Evolutionary conservation across 2,329 filamentous ascomycete species (phyloP).

Genomic region (Botrytis fabae): DNA sequence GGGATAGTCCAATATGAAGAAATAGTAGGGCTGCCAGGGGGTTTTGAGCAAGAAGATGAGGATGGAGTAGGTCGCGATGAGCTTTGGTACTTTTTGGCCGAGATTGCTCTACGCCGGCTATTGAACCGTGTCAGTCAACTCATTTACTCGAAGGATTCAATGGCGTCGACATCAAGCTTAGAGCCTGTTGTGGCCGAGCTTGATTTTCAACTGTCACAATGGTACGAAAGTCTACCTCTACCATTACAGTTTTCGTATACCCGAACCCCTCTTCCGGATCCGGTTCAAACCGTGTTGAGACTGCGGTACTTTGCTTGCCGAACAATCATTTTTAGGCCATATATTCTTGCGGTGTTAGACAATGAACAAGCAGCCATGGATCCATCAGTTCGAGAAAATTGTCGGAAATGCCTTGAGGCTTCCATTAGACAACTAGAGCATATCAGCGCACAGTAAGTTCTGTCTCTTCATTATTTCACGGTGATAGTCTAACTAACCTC

Average conservation of each 20-base stretch:
- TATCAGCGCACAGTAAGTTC: slow-evolving; percentile 70
- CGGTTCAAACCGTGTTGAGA: slow-evolving; percentile 76
- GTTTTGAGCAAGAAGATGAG: slow-evolving; percentile 69
- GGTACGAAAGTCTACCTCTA: slow-evolving; percentile 76
- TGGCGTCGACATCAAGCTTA: slow-evolving; percentile 69
- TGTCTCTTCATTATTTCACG: not conserved
- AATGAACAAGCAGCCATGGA: slow-evolving; percentile 73
- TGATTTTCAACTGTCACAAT: slow-evolving; percentile 79
- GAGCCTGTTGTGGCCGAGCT: slow-evolving; percentile 78
- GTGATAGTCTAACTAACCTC: slow-evolving; percentile 26
- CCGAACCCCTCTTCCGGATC: slow-evolving; percentile 64
- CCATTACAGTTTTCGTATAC: slow-evolving; percentile 77
- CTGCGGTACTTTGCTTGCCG: slow-evolving; percentile 82
- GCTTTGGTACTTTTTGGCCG: slow-evolving; percentile 82
- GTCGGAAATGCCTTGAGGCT: slow-evolving; percentile 78
- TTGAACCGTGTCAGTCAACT: slow-evolving; percentile 78
- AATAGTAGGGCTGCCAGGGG: slow-evolving; percentile 73
- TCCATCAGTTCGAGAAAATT: slow-evolving; percentile 72
- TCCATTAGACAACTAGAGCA: slow-evolving; percentile 78
- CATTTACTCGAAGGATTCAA: slow-evolving; percentile 73
- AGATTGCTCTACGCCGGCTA: slow-evolving; percentile 75
- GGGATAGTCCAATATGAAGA: slow-evolving; percentile 83
- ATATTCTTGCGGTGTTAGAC: slow-evolving; percentile 76
- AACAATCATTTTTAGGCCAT: slow-evolving; percentile 83
- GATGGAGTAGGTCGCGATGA: slow-evolving; percentile 70